These are phyloP conservation scores for Aspergillus sclerotioniger DNA, from an alignment of 495 filamentous ascomycete genomes.

Conservation along the genomic window DNA sequence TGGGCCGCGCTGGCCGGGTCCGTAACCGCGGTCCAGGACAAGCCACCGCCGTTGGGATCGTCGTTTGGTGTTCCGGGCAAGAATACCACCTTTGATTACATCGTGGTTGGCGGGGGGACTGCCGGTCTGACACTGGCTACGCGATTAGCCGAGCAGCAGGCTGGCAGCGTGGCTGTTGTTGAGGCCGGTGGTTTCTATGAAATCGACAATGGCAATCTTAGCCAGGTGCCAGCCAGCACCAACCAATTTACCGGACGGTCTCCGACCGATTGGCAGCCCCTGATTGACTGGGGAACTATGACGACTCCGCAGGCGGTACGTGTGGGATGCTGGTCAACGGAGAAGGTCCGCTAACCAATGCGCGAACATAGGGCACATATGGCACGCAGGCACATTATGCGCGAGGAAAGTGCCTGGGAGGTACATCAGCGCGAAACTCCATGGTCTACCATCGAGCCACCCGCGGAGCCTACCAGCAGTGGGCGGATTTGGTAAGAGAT, in stretches of 20 bases:
- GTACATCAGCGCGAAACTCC: slow-evolving; percentile 41
- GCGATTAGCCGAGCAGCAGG: slow-evolving; percentile 32
- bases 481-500: slow-evolving; percentile 54
- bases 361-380: background rate
- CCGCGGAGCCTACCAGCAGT: slow-evolving; percentile 35
- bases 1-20: background rate
- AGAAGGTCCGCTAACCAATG: background rate
- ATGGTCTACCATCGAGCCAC: slow-evolving; percentile 37
- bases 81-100: slow-evolving; percentile 28
- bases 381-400: slow-evolving; percentile 34
- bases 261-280: slow-evolving; percentile 25
- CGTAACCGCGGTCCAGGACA: background rate
- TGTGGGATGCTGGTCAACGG: no score
- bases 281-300: slow-evolving; percentile 44
- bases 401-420: slow-evolving; percentile 44
- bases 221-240: slow-evolving; percentile 37
- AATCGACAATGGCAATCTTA: slow-evolving; percentile 45
- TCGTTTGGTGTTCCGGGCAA: background rate
- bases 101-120: slow-evolving; percentile 52
- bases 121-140: slow-evolving; percentile 47
- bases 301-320: slow-evolving; percentile 31
- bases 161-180: slow-evolving; percentile 41
- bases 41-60: background rate
- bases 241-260: slow-evolving; percentile 23
- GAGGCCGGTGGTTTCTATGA: slow-evolving; percentile 57